A percentile compares a stretch with the other conserved stretches of the same genome.
Conservation (phyloP, 225 moss, liverwort and hornwort genomes). For the Ulota crispa region DNA sequence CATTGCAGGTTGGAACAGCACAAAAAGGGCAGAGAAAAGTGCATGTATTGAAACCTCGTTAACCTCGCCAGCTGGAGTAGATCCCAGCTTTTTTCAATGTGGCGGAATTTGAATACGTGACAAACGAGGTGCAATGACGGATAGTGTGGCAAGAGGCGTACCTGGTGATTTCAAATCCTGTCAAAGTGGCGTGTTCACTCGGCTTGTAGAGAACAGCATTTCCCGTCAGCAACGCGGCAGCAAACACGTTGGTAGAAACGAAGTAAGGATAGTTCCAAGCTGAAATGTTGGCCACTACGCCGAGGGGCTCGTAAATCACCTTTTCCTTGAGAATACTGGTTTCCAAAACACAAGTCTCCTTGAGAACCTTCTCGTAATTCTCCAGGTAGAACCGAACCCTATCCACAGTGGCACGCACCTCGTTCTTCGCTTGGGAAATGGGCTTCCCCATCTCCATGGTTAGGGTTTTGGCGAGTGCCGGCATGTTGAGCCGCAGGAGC, state of each 20-base stretch:
- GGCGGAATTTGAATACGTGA: no score
- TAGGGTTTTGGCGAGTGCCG: conserved; percentile 66
- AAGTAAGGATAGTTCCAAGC: conserved; percentile 99
- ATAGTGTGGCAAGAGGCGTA: background rate
- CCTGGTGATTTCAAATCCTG: conserved; percentile 80
- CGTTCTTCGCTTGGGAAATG: conserved; percentile 81
- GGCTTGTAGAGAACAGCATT: conserved; percentile 93
- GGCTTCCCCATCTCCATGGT: conserved; percentile 99
- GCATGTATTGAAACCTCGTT: background rate
- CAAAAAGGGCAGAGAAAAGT: background rate
- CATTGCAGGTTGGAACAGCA: background rate
- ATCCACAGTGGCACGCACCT: conserved; percentile 87
- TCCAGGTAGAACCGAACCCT: conserved; percentile 75
- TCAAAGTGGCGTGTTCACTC: conserved; percentile 89
- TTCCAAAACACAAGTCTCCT: conserved; percentile 68
- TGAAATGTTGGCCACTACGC: conserved; percentile 96
- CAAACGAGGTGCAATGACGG: no score
- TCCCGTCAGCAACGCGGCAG: conserved; percentile 82
- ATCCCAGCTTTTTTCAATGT: no score
- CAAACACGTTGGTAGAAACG: conserved; percentile 80
- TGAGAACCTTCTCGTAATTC: conserved; percentile 81
- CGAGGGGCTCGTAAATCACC: conserved; percentile 87
- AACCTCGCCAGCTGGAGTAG: no score
- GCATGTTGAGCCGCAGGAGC: conserved; percentile 74
- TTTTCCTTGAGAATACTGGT: conserved; percentile 75